Percentiles rank a stretch among this genome's conserved stretches.
phyloP scores from a whole-genome alignment of 2,329 filamentous ascomycete species.

The Apiospora saccharicola region DNA sequence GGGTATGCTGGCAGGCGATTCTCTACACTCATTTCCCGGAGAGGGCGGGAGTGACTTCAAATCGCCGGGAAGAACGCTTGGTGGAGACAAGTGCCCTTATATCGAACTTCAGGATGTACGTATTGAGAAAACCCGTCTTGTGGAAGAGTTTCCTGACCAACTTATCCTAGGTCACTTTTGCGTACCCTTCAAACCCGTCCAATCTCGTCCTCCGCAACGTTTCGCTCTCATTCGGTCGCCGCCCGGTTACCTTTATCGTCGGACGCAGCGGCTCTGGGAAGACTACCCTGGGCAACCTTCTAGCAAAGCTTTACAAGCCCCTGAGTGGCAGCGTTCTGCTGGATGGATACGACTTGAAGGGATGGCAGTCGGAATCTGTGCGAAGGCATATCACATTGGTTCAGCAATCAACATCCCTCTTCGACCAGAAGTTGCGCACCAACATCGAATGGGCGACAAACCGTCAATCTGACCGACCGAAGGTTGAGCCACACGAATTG shows the following conservation, averaged over 20 bases:
- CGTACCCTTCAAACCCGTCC: constrained; percentile 76
- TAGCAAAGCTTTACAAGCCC: constrained; percentile 80
- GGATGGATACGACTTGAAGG: background rate
- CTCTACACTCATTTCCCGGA: constrained; percentile 58
- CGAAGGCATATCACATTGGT: constrained; percentile 80
- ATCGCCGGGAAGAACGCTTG: background rate
- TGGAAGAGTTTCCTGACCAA: constrained; percentile 18
- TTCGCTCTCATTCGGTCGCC: constrained; percentile 74
- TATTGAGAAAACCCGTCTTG: background rate
- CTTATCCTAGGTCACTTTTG: constrained; percentile 72
- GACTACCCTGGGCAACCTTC: constrained; percentile 82
- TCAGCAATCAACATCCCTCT: constrained; percentile 82
- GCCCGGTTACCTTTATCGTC: constrained; percentile 80
- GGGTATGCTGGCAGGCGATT: constrained; percentile 75
- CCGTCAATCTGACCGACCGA: background rate
- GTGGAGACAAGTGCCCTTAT: background rate
- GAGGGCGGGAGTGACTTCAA: constrained; percentile 25
- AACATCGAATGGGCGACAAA: constrained; percentile 79
- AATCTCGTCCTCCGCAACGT: constrained; percentile 66
- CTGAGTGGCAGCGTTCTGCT: constrained; percentile 66
- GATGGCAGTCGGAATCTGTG: constrained; percentile 47
- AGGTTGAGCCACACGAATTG: background rate
- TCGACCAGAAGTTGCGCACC: constrained; percentile 78
- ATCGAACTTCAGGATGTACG: background rate
- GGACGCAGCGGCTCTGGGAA: constrained; percentile 92